Conservation (phyloP, 176 grass and related monocot species). For the Puya raimondii region DNA sequence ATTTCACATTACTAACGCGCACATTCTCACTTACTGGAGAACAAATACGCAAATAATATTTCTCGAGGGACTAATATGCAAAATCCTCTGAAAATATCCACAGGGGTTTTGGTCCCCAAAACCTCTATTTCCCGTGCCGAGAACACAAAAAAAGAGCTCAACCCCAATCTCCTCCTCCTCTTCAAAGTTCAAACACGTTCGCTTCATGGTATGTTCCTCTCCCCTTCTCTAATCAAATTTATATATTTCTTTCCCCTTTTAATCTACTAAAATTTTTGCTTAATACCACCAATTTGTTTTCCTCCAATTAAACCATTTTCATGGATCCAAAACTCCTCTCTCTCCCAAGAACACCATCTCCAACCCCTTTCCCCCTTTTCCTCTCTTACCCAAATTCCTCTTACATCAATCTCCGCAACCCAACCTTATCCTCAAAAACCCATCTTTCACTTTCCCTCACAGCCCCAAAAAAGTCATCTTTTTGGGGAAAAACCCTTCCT, state of each 20-base stretch:
- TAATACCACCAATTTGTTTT: neutral
- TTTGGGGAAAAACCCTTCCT: conserved; percentile 18
- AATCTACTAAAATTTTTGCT: neutral
- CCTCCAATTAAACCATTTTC: neutral
- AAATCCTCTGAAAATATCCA: neutral
- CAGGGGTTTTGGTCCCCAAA: conserved; percentile 8
- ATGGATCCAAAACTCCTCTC: conserved; percentile 67
- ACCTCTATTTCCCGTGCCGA: conserved; percentile 4
- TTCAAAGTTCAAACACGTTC: neutral
- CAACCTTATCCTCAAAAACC: neutral
- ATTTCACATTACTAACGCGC: no score
- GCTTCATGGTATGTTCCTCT: conserved; percentile 9
- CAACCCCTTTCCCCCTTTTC: conserved; percentile 28
- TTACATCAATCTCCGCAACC: conserved; percentile 26
- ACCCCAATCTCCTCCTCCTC: neutral
- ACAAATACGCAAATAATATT: neutral
- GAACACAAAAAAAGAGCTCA: conserved; percentile 2
- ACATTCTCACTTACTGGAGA: neutral
- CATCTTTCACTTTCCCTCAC: conserved; percentile 17
- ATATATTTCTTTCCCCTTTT: neutral
- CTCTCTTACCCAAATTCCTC: conserved; percentile 27
- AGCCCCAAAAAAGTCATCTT: conserved; percentile 2
- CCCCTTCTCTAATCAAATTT: neutral
- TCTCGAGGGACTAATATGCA: neutral
- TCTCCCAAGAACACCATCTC: conserved; percentile 11